Evolutionary conservation across 2,329 filamentous ascomycete species (phyloP).

Genomic region (Colletotrichum tanaceti): DNA sequence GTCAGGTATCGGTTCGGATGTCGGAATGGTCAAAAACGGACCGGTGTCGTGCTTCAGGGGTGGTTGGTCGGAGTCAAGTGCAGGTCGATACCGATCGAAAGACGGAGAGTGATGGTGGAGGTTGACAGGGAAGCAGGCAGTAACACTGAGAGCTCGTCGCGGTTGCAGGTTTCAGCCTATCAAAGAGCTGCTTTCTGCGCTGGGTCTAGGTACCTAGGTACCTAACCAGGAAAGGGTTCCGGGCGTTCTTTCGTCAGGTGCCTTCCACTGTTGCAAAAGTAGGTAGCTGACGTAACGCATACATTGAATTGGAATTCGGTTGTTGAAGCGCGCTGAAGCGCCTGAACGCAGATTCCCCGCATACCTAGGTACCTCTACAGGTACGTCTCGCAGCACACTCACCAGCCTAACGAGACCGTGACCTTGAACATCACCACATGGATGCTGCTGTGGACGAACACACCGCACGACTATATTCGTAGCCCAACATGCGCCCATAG

Average conservation of each 20-base stretch:
- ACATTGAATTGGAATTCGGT: too few relatives aligned
- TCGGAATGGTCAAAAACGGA: slow-evolving; percentile 35
- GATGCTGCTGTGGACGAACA: slow-evolving; percentile 21
- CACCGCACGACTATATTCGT: slow-evolving; percentile 21
- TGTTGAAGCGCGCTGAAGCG: slow-evolving; percentile 5
- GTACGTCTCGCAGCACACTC: slow-evolving; percentile 14
- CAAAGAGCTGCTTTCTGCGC: slow-evolving; percentile 28
- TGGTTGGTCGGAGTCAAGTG: slow-evolving; percentile 40
- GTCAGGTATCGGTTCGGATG: slow-evolving; percentile 29
- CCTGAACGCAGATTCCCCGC: slow-evolving; percentile 3
- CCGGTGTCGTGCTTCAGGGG: slow-evolving; percentile 36
- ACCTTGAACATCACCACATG: slow-evolving; percentile 15
- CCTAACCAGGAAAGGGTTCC: slow-evolving; percentile 32
- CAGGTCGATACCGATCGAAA: slow-evolving; percentile 38
- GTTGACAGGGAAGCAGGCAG: slow-evolving; percentile 40
- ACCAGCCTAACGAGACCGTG: background rate
- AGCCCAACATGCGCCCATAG: slow-evolving; percentile 37
- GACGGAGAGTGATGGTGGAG: slow-evolving; percentile 37
- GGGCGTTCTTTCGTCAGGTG: slow-evolving; percentile 19
- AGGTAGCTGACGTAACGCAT: slow-evolving; percentile 37
- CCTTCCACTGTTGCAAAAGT: slow-evolving; percentile 14
- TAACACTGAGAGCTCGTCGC: slow-evolving; percentile 40
- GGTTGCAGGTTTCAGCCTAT: slow-evolving; percentile 41
- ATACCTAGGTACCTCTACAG: too few relatives aligned
- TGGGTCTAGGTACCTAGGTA: too few relatives aligned